These are phyloP conservation scores for Selaginella moellendorffii DNA, from an alignment of 75 land plant species.

Conservation along the genomic window DNA sequence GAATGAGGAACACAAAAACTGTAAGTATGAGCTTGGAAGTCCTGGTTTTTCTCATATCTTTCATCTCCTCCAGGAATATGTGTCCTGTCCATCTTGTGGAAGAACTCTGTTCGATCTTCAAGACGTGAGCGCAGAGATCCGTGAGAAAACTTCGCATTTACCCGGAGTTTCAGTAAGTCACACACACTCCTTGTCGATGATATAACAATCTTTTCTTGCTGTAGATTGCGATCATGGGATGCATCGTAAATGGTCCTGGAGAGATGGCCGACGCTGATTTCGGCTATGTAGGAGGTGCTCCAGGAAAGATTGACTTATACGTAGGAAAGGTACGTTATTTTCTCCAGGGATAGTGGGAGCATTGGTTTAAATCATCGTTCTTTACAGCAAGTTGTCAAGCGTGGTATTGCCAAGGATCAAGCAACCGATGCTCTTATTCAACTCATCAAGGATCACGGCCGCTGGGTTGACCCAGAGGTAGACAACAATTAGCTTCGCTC, in stretches of 20 bases:
- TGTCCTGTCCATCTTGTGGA: constrained; percentile 98
- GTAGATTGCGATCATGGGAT: constrained; percentile 99
- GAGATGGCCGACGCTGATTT: constrained; percentile 99
- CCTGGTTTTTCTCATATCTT: not conserved
- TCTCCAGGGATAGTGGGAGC: not conserved
- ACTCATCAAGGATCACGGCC: constrained; percentile 82
- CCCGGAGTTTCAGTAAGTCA: constrained; percentile 88
- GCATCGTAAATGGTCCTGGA: constrained; percentile 98
- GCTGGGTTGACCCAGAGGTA: constrained; percentile 74
- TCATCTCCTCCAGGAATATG: constrained; percentile 63
- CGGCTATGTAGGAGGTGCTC: constrained; percentile 96
- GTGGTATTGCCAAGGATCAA: constrained; percentile 79
- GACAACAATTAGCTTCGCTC: too few relatives aligned
- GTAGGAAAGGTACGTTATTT: constrained; percentile 69
- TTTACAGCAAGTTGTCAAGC: constrained; percentile 64
- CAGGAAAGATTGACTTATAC: constrained; percentile 94
- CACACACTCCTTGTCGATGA: too few relatives aligned
- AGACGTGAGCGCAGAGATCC: constrained; percentile 86
- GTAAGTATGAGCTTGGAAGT: constrained; percentile 21
- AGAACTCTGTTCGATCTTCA: constrained; percentile 96
- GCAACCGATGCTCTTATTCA: constrained; percentile 87
- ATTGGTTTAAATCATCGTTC: not conserved
- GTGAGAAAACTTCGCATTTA: constrained; percentile 87
- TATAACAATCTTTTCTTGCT: too few relatives aligned
- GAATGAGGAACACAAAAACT: constrained; percentile 97